Percentiles rank a stretch among this genome's conserved stretches.
phyloP scores from a whole-genome alignment of 352 stramenopile species.

The Globisporangium cederbergense region DNA sequence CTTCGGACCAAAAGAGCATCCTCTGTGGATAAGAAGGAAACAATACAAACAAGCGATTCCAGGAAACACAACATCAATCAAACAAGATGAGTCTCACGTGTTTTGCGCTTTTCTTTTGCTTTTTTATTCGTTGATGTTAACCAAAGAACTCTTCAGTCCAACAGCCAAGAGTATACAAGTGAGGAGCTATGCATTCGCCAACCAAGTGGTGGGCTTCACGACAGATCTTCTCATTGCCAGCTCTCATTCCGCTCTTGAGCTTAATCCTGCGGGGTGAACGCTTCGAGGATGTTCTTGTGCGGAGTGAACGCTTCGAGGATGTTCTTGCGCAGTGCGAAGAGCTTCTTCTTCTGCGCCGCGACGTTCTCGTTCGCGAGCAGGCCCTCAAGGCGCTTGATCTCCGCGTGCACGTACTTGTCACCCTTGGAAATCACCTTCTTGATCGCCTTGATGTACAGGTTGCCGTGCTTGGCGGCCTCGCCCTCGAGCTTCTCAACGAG shows the following conservation, averaged over 20 bases:
- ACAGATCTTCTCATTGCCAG: not conserved
- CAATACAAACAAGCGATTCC: slow-evolving; percentile 7
- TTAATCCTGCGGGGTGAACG: slow-evolving; percentile 49
- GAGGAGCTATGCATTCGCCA: not conserved
- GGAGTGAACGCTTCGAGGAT: slow-evolving; percentile 76
- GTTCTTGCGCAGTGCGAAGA: slow-evolving; percentile 89
- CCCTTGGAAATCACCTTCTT: slow-evolving; percentile 91
- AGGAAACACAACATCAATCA: not conserved
- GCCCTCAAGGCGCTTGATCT: slow-evolving; percentile 80
- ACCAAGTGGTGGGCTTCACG: not conserved
- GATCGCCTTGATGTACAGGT: slow-evolving; percentile 87
- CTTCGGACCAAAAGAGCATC: not conserved
- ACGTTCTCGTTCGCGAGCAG: slow-evolving; percentile 84
- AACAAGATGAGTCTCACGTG: not conserved
- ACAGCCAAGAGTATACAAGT: not conserved
- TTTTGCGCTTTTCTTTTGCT: not conserved
- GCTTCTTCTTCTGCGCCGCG: slow-evolving; percentile 82
- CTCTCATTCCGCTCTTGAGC: not conserved
- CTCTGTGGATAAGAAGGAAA: slow-evolving; percentile 6
- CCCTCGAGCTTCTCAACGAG: slow-evolving; percentile 69
- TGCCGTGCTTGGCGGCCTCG: slow-evolving; percentile 67
- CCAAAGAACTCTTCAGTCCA: slow-evolving; percentile 4
- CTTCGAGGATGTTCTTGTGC: slow-evolving; percentile 88
- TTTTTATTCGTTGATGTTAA: not conserved
- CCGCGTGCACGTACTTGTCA: slow-evolving; percentile 70